Evolutionary conservation across 148 eudicot genomes (phyloP).

Genomic region (Cornus controversa): DNA sequence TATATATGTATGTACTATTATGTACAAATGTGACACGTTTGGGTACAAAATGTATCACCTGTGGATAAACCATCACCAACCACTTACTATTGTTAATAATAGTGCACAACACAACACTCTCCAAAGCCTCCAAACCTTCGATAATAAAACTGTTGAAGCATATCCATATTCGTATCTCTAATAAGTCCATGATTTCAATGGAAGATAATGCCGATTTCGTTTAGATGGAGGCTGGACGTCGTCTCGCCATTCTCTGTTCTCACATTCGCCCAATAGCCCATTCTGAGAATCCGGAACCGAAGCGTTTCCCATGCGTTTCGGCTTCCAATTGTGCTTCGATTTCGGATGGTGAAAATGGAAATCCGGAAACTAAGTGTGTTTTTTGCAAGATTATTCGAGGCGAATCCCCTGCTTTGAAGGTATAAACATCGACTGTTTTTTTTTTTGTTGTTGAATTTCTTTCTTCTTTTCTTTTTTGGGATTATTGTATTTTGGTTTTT

Average conservation of each 20-base stretch:
- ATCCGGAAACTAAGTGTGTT: constrained; percentile 40
- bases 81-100: not conserved
- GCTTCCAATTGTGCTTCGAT: constrained; percentile 33
- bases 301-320: constrained; percentile 18
- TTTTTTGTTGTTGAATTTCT: not conserved
- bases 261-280: constrained; percentile 39
- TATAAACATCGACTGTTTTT: constrained; percentile 3
- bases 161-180: not conserved
- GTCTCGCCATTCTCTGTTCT: constrained; percentile 52
- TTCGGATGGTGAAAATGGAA: constrained; percentile 11
- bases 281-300: not conserved
- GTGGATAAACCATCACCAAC: not conserved
- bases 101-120: not conserved
- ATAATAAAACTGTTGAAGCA: not conserved
- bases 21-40: not conserved
- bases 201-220: not conserved
- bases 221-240: constrained; percentile 61
- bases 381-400: constrained; percentile 74
- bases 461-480: not conserved
- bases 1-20: no score
- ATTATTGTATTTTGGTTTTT: not conserved
- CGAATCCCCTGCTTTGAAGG: constrained; percentile 84
- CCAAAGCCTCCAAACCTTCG: not conserved
- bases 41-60: not conserved
- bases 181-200: not conserved